Evolutionary conservation across 345 rosid species (phyloP), one percentile per base, ranked within the genome.

Genomic region (Limnanthes douglasii): DNA sequence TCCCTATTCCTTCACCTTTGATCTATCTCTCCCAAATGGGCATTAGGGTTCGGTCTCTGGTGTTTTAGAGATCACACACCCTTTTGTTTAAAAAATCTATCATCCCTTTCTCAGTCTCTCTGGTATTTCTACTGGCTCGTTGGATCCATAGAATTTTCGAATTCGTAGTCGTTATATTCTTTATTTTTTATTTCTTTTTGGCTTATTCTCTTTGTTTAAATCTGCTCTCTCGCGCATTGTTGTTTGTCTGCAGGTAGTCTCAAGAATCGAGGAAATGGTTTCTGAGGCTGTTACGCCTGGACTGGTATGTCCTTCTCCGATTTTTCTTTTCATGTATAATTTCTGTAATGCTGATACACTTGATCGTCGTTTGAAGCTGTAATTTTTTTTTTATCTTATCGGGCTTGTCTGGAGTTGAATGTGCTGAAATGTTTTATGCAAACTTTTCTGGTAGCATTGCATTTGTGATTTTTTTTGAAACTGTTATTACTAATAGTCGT

Each of bases 271-370:
- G 5, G 25, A 28, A 33, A 17, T 41, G 60, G 73, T 51, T 49
- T 57, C 57, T n/a, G 66, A 56, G 58, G 65, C 75, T 30, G 65
- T 86, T 22, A 64, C 97, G 57, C 84, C 94, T 58, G 93, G 94
- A 34, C 88, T 64, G 94, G 97, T 86, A 29, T 35, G 15, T 6
- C 18, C 18, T 34, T 11, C 2, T n/a, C 16, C 15, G 2, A 15
- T 5, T 40, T 15, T 16, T n/a, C 4, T 8, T 9, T 4, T 40
- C 15, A 19, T 46, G 4, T 11, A 12, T 27, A 1, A 19, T 6
- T 30, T 31, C 18, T 8, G 15, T 38, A 18, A 31, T 35, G 11
- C 35, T 39, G 39, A 51, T 36, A 18, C 32, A 1, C n/a, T 43
- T 11, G 34, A 25, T 35, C 34, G 15, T 3, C 5, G 4, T 34